phyloP scores from a whole-genome alignment of 2,329 filamentous ascomycete genomes.

The Paracorniculantispora psalliotae region DNA sequence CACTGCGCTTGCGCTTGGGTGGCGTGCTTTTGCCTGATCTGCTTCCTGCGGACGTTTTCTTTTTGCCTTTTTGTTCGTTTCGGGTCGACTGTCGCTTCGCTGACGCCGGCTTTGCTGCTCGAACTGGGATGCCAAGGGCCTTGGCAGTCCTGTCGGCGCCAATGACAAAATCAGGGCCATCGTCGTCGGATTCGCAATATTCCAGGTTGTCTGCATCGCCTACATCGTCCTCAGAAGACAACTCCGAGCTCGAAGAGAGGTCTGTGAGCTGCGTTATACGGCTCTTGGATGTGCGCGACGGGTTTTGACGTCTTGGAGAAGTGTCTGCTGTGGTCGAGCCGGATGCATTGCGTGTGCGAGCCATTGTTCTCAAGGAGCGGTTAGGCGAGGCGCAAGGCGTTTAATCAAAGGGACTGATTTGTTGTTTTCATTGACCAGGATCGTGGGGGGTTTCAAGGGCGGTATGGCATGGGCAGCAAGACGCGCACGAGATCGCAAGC shows the following conservation, averaged over 20 bases:
- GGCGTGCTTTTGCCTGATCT: not conserved
- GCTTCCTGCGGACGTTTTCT: not conserved
- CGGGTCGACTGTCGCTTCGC: not conserved
- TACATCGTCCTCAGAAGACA: not conserved
- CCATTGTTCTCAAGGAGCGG: not conserved
- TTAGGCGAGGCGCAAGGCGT: not conserved
- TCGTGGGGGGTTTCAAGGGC: not conserved
- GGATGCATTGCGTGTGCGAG: conserved; percentile 3
- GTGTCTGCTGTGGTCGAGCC: not conserved
- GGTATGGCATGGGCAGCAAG: no score
- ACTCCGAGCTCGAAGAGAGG: conserved; percentile 3
- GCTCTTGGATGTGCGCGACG: conserved; percentile 3
- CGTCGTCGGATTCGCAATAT: conserved; percentile 1
- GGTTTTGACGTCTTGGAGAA: conserved; percentile 2
- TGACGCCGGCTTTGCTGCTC: not conserved
- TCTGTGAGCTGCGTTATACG: conserved; percentile 7
- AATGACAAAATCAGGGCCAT: not conserved
- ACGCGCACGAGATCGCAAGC: not conserved
- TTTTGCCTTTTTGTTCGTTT: not conserved
- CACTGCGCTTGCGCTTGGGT: not conserved
- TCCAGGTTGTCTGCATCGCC: not conserved
- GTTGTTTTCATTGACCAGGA: no score
- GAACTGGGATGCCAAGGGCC: not conserved
- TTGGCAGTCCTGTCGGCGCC: not conserved
- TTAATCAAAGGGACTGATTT: no score